phyloP scores from a whole-genome alignment of 495 filamentous ascomycete genomes.

The Daldinia loculata region DNA sequence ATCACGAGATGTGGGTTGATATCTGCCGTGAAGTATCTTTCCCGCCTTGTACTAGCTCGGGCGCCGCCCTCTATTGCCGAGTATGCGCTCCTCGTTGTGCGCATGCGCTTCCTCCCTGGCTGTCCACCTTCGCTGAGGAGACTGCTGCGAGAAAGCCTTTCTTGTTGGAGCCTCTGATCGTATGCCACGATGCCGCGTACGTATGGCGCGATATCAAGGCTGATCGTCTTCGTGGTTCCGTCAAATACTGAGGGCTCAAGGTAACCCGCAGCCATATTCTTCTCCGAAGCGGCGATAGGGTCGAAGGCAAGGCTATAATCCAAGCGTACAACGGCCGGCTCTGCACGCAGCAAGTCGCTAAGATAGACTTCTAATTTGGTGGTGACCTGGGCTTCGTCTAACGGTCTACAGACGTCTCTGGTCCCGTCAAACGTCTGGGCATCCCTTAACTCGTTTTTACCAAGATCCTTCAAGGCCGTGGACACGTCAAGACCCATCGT shows the following conservation, averaged over 20 bases:
- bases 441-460: constrained; percentile 43
- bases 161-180: constrained; percentile 73
- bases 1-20: constrained; percentile 70
- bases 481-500: constrained; percentile 40
- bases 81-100: constrained; percentile 81
- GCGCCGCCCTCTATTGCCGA: constrained; percentile 84
- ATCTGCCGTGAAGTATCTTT: constrained; percentile 79
- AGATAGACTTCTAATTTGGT: constrained; percentile 44
- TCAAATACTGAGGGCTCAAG: constrained; percentile 74
- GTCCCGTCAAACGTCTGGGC: background rate
- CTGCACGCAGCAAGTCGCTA: constrained; percentile 27
- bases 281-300: constrained; percentile 61
- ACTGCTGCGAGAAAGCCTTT: constrained; percentile 68
- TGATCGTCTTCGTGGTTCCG: constrained; percentile 67
- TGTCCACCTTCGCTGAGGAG: constrained; percentile 64
- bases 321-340: constrained; percentile 45
- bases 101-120: constrained; percentile 67
- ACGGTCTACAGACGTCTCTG: constrained; percentile 11
- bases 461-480: constrained; percentile 48
- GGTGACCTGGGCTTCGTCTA: constrained; percentile 45
- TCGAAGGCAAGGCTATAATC: constrained; percentile 64
- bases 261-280: constrained; percentile 48
- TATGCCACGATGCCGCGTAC: constrained; percentile 80
- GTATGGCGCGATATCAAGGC: constrained; percentile 83
- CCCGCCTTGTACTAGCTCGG: constrained; percentile 73